Evolutionary conservation across 2,329 filamentous ascomycete genomes (phyloP).

Genomic region (Penicillium corylophilum): DNA sequence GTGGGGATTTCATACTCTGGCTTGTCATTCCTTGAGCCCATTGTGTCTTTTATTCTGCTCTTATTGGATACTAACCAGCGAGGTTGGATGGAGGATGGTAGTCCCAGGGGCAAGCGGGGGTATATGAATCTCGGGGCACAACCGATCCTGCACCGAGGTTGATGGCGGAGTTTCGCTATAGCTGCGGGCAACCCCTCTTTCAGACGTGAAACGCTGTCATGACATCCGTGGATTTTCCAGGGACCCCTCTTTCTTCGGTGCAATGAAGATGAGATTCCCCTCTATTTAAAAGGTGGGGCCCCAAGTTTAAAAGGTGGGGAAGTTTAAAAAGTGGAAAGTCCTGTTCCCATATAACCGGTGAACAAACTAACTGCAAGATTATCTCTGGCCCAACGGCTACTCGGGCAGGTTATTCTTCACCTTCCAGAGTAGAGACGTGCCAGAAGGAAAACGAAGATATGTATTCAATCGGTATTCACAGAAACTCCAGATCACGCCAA

Average conservation of each 20-base stretch:
- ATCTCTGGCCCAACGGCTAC: neutral
- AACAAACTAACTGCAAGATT: neutral
- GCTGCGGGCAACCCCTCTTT: slow-evolving; percentile 12
- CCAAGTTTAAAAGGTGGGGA: neutral
- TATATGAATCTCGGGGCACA: neutral
- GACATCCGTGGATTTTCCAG: neutral
- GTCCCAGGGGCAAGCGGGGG: neutral
- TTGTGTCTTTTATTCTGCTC: neutral
- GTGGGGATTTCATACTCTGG: slow-evolving; percentile 41
- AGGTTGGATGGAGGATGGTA: neutral
- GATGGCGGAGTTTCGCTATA: slow-evolving; percentile 4
- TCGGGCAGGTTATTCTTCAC: neutral
- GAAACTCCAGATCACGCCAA: neutral
- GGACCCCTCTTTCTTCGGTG: neutral
- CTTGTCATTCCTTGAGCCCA: slow-evolving; percentile 7
- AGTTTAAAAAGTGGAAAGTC: no score
- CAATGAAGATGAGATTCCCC: neutral
- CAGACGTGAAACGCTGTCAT: neutral
- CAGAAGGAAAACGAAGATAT: slow-evolving; percentile 1
- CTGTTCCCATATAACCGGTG: slow-evolving; percentile 1
- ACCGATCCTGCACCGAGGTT: slow-evolving; percentile 3
- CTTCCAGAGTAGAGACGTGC: neutral
- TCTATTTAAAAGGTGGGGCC: neutral
- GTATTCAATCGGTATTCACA: slow-evolving; percentile 14
- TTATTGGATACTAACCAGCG: neutral